A percentile compares a stretch with the other conserved stretches of the same genome.
phyloP scores from a whole-genome alignment of 345 rosid species.

The Psidium guajava region DNA sequence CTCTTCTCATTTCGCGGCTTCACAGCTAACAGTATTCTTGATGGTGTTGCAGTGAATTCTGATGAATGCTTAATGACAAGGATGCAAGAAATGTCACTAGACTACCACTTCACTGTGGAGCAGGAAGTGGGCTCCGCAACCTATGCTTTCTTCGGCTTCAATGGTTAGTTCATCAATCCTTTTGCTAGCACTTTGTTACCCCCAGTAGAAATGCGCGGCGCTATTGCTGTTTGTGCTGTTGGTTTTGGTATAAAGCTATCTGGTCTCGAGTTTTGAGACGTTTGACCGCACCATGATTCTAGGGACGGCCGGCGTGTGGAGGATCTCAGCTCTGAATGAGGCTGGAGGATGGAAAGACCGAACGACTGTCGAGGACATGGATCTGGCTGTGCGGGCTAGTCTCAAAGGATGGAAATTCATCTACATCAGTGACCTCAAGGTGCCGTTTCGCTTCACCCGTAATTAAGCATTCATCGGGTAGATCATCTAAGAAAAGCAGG shows the following conservation, averaged over 20 bases:
- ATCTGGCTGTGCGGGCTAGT: constrained; percentile 77
- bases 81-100: constrained; percentile 74
- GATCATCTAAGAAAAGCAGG: background rate
- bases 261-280: background rate
- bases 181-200: background rate
- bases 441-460: background rate
- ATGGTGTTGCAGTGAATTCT: constrained; percentile 37
- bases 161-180: constrained; percentile 17
- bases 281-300: background rate
- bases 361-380: constrained; percentile 94
- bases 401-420: constrained; percentile 78
- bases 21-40: background rate
- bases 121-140: constrained; percentile 67
- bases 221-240: background rate
- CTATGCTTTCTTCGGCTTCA: constrained; percentile 67
- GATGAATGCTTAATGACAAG: constrained; percentile 66
- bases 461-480: background rate
- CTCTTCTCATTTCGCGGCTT: background rate
- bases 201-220: background rate
- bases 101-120: constrained; percentile 23
- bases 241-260: background rate
- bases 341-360: constrained; percentile 95
- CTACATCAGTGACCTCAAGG: constrained; percentile 45
- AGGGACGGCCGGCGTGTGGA: constrained; percentile 98
- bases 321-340: constrained; percentile 58